A percentile compares a stretch with the other conserved stretches of the same genome.
These are phyloP conservation scores for Trichothecium roseum DNA, from an alignment of 2,329 filamentous ascomycete genomes.

Conservation along the genomic window DNA sequence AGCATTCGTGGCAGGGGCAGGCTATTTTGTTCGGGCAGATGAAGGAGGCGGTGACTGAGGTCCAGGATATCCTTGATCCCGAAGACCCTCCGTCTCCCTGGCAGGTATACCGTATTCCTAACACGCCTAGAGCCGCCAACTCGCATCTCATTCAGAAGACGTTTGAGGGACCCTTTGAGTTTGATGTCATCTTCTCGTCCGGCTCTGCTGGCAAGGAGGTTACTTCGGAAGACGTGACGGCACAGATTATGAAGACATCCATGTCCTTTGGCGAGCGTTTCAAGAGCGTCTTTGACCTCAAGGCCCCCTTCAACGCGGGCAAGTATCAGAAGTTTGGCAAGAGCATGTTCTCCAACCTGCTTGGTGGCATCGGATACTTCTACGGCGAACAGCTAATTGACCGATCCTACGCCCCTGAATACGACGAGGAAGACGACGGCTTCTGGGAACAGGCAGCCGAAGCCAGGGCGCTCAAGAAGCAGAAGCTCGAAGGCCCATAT, in stretches of 20 bases:
- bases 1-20: constrained; percentile 79
- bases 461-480: constrained; percentile 58
- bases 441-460: constrained; percentile 91
- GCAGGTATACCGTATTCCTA: constrained; percentile 71
- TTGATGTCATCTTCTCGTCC: constrained; percentile 85
- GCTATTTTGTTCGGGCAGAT: constrained; percentile 45
- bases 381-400: constrained; percentile 82
- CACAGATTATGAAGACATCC: constrained; percentile 56
- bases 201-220: constrained; percentile 50
- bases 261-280: constrained; percentile 68
- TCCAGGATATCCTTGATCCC: constrained; percentile 35
- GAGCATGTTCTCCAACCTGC: constrained; percentile 86
- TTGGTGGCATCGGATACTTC: constrained; percentile 94
- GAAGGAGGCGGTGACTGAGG: constrained; percentile 36
- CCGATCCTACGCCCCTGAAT: constrained; percentile 81
- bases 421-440: constrained; percentile 88
- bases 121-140: constrained; percentile 63
- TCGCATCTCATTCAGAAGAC: constrained; percentile 84
- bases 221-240: constrained; percentile 53
- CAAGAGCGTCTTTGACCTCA: constrained; percentile 51
- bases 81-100: constrained; percentile 73
- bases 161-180: constrained; percentile 83
- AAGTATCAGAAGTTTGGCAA: constrained; percentile 74
- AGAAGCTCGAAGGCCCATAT: constrained; percentile 67
- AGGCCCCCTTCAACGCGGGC: constrained; percentile 63